Conservation (phyloP, 352 stramenopile genomes). For the Bremia lactucae region DNA sequence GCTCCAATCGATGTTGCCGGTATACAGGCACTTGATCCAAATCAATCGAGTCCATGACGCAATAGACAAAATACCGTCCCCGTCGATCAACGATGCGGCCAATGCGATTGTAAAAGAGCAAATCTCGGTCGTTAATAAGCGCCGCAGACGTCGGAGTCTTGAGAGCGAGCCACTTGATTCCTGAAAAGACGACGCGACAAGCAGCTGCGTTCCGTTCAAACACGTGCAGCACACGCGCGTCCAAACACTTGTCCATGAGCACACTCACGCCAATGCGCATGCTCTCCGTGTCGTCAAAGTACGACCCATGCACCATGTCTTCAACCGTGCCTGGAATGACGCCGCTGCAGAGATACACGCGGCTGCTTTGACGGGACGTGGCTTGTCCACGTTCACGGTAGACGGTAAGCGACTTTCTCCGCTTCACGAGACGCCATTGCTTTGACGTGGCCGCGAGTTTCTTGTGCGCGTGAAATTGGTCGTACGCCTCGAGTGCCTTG, state of each 20-base stretch:
- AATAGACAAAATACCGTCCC: constrained; percentile 50
- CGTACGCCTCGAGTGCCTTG: constrained; percentile 36
- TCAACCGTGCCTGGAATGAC: constrained; percentile 45
- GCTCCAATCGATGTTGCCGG: constrained; percentile 19
- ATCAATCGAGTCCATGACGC: constrained; percentile 47
- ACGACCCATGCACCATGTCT: constrained; percentile 40
- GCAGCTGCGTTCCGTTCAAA: constrained; percentile 36
- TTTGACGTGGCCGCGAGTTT: constrained; percentile 15
- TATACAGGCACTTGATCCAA: constrained; percentile 39
- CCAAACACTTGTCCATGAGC: constrained; percentile 36
- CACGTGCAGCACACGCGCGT: constrained; percentile 45
- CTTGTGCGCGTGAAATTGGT: constrained; percentile 37
- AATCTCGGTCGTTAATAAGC: constrained; percentile 45
- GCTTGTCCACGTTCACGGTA: constrained; percentile 31
- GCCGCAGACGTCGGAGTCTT: constrained; percentile 22
- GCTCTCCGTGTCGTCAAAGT: constrained; percentile 41
- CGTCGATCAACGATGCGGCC: constrained; percentile 46
- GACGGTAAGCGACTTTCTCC: constrained; percentile 44
- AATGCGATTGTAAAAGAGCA: constrained; percentile 46
- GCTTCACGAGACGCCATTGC: constrained; percentile 47
- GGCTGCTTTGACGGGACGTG: background rate
- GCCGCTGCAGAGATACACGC: constrained; percentile 32
- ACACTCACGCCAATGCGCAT: constrained; percentile 37
- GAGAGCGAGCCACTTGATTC: constrained; percentile 54
- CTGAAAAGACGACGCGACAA: constrained; percentile 43